Conservation (phyloP, 1,284 basidiomycete species). For the Agaricales sp. region DNA sequence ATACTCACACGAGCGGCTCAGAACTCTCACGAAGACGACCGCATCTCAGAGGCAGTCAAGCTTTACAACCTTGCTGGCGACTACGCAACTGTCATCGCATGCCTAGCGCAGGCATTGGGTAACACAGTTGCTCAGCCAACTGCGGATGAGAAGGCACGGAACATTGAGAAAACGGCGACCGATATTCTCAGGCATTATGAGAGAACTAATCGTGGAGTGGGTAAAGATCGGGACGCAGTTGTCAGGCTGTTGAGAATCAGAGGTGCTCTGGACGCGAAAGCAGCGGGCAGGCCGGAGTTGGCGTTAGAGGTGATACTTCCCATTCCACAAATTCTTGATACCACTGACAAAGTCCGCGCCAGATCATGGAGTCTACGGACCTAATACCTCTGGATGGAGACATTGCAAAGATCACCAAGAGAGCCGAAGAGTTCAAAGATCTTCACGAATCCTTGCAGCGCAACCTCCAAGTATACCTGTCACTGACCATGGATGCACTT, state of each 20-base stretch:
- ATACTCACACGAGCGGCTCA: constrained; percentile 79
- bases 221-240: constrained; percentile 71
- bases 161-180: constrained; percentile 69
- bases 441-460: constrained; percentile 81
- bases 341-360: constrained; percentile 4
- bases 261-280: constrained; percentile 73
- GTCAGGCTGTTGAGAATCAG: constrained; percentile 75
- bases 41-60: constrained; percentile 87
- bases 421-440: constrained; percentile 86
- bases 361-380: constrained; percentile 86
- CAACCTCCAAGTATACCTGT: constrained; percentile 84
- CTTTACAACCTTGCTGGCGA: constrained; percentile 94
- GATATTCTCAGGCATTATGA: constrained; percentile 88
- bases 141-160: constrained; percentile 58
- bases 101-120: constrained; percentile 86
- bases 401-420: constrained; percentile 75
- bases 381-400: constrained; percentile 86
- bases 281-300: constrained; percentile 61
- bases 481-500: constrained; percentile 91
- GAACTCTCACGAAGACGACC: constrained; percentile 67
- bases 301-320: constrained; percentile 66
- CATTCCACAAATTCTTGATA: no score
- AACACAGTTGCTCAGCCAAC: constrained; percentile 66
- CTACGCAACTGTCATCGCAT: constrained; percentile 80
- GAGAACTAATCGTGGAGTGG: constrained; percentile 63